Conservation (phyloP, 331 rosid species). For the Erythrophleum ivorense region DNA sequence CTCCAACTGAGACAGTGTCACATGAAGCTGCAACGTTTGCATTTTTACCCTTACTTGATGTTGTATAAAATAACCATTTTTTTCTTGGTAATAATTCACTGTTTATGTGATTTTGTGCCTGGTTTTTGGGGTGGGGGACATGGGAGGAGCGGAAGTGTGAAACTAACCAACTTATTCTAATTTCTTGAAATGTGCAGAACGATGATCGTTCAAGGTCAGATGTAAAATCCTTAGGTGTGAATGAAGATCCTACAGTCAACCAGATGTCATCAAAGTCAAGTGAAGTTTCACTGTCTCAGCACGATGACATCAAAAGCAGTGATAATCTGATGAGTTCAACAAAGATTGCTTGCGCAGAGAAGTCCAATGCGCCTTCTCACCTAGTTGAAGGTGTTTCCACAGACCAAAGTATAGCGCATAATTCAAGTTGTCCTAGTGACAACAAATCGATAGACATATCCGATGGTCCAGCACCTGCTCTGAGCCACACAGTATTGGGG, state of each 20-base stretch:
- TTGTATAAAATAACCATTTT: not conserved
- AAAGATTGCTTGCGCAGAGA: constrained; percentile 37
- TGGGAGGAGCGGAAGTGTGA: constrained; percentile 29
- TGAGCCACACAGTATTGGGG: constrained; percentile 57
- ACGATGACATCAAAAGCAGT: constrained; percentile 40
- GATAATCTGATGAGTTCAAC: constrained; percentile 44
- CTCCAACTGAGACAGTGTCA: not conserved
- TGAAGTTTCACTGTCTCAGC: constrained; percentile 44
- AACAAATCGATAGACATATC: constrained; percentile 61
- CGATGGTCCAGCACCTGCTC: constrained; percentile 50
- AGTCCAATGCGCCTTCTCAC: constrained; percentile 46
- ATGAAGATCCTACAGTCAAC: constrained; percentile 46
- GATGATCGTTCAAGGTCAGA: constrained; percentile 51
- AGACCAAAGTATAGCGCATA: constrained; percentile 37
- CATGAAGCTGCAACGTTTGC: constrained; percentile 3
- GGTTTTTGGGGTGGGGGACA: constrained; percentile 14
- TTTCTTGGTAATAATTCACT: constrained; percentile 7
- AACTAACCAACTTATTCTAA: constrained; percentile 5
- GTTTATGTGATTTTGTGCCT: not conserved
- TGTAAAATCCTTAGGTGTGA: constrained; percentile 51
- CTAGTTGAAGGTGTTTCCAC: constrained; percentile 43
- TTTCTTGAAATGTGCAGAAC: constrained; percentile 60
- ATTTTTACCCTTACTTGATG: not conserved
- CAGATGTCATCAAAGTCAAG: constrained; percentile 48
- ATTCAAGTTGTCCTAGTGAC: constrained; percentile 44